Evolutionary conservation across 2,329 filamentous ascomycete species (phyloP), one percentile per base, ranked within the genome.

Genomic region (Aureobasidium leucospermi): DNA sequence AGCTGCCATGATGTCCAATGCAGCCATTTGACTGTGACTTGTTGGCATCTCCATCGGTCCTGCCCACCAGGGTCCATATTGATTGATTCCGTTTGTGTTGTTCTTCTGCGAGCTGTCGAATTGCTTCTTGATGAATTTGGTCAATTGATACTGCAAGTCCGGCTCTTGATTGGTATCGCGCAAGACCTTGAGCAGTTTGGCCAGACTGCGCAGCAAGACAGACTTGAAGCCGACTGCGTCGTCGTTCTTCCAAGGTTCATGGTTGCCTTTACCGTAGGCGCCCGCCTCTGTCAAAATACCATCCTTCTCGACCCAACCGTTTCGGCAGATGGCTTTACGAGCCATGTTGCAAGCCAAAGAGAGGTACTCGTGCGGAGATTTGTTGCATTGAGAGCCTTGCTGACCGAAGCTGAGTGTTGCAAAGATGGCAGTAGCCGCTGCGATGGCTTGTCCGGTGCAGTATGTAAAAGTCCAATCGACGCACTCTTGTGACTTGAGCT

Each of bases 61-160:
- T 38, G 61, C 59, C 67, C 67, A 69, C 67, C 67, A 69, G 11
- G 67, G 67, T 10, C 67, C 67, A 61, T 69, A 69, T 59, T 67
- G 66, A 5, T 63, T 63, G 19, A 62, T 67, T 1, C 67, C 65
- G 41, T 69, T 67, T 11, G 66, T 68, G 43, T 68, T 67, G 23
- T 60, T 38, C 43, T 62, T 31, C 39, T 61, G 57, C 52, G 66
- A 62, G 23, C 62, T 66, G 16, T 63, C 59, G 39, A 64, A 67
- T 31, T 67, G 67, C 46, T 64, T 63, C 36, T 65, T 62, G 28
- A 68, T 59, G 36, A 68, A 68, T 19, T 43, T 19, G 16, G 51
- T 42, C 48, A 63, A 36, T 34, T 61, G 59, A 48, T 62, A 48
- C 53, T 48, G 43, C 41, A 47, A 52, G 45, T 10, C 57, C 11